Evolutionary conservation across 176 grass and related monocot species (phyloP).

Genomic region (Thalia dealbata): DNA sequence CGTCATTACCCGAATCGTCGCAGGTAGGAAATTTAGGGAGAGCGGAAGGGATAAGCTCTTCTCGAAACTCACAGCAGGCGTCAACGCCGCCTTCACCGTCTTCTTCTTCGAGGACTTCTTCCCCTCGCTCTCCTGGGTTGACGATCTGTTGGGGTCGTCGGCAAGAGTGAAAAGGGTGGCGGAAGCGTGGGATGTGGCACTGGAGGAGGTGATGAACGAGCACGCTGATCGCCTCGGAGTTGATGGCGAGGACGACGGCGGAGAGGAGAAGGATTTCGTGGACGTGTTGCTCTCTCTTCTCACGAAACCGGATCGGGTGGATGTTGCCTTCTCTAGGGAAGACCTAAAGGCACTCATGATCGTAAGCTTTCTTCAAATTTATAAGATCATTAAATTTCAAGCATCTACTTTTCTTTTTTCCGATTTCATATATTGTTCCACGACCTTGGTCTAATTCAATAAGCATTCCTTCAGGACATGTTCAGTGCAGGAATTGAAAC

Average conservation of each 20-base stretch:
- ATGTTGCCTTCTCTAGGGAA: neutral
- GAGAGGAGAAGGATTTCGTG: slow-evolving; percentile 10
- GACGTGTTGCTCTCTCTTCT: slow-evolving; percentile 16
- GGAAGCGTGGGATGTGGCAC: neutral
- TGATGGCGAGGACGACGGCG: neutral
- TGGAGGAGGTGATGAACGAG: slow-evolving; percentile 14
- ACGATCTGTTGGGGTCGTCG: slow-evolving; percentile 4
- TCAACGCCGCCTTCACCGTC: neutral
- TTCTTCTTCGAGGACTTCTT: slow-evolving; percentile 28
- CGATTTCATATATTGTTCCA: no score
- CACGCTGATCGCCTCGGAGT: neutral
- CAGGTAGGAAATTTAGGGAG: slow-evolving; percentile 14
- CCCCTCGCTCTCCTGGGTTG: slow-evolving; percentile 18
- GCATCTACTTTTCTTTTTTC: no score
- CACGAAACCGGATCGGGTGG: neutral
- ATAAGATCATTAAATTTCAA: no score
- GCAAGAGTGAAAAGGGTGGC: neutral
- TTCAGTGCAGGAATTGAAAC: neutral
- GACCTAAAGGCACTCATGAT: neutral
- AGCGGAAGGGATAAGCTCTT: slow-evolving; percentile 3
- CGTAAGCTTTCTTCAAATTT: neutral
- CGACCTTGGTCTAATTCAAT: no score
- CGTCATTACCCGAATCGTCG: slow-evolving; percentile 14
- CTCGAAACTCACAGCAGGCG: neutral
- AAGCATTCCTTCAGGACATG: neutral